Base-by-base conservation (phyloP, 2,329 filamentous ascomycete species). In the Stagonosporopsis chrysanthemi region DNA sequence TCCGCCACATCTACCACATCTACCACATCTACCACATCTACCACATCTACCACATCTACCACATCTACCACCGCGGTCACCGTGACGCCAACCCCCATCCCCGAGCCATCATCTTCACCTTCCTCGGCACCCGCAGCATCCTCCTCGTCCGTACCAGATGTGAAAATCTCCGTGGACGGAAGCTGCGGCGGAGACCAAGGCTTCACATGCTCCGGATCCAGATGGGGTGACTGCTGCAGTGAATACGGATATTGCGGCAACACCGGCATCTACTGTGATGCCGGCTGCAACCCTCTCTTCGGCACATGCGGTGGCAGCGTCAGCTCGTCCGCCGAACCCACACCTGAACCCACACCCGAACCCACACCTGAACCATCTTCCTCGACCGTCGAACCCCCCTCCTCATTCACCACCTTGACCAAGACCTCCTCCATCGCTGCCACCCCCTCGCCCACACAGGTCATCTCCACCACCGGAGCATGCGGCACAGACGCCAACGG, bases 231-330 rank as follows among this genome's bases (percentile, higher is more conserved):
- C 14, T 66, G 62, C 47, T 66, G 64, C 52, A 60, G 58, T 26
- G 46, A 45, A 19, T 62, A 62, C 22, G 58, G 62, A 24, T 65
- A 52, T 35, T 67, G 62, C 19, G 64, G 63, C 24, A 52, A 29
- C 44, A 56, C 49, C 12, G 31, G 47, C 19, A 41, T 42, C 15
- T 58, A 65, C 51, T 67, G 64, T 33, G 44, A 39, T 26, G 43
- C 44, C 33, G 51, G 61, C 35, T 65, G 63, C 46, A 56, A 63
- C 22, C 23, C 50, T 42, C 45, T 43, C n/a, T 61, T 60, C 19
- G 63, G 63, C 9, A 45, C 24, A 24, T 73, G 68, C 50, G 44
- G 42, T 22, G 33, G n/a, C n/a, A 43, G n/a, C 38, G 43, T 23
- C 38, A 57, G 48, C 42, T 1, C 43, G 3, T 42, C 53, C 12